Evolutionary conservation across 1,284 basidiomycete genomes (phyloP).

Genomic region (Apiotrichum porosum): DNA sequence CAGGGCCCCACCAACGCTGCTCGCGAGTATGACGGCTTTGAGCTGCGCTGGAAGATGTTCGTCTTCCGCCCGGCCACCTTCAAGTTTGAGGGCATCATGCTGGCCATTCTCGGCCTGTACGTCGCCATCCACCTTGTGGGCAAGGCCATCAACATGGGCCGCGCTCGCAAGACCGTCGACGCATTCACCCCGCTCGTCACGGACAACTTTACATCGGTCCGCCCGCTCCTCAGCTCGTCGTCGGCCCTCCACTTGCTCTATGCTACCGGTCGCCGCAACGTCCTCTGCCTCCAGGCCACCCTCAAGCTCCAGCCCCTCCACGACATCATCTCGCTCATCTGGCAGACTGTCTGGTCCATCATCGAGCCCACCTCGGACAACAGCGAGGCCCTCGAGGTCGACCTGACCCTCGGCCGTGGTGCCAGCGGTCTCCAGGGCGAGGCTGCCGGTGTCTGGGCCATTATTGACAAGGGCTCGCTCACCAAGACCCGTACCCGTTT

Average conservation of each 20-base stretch:
- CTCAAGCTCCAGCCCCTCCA: constrained; percentile 74
- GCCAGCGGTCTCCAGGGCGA: constrained; percentile 47
- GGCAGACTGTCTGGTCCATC: constrained; percentile 55
- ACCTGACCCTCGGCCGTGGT: constrained; percentile 65
- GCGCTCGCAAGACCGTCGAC: constrained; percentile 31
- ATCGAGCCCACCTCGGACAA: constrained; percentile 66
- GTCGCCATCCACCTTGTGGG: constrained; percentile 40
- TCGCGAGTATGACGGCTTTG: constrained; percentile 58
- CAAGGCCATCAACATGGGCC: constrained; percentile 28
- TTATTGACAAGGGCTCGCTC: constrained; percentile 74
- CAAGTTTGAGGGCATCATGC: constrained; percentile 59
- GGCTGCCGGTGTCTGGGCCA: constrained; percentile 70
- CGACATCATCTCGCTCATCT: constrained; percentile 60
- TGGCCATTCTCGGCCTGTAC: constrained; percentile 53
- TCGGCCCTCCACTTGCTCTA: constrained; percentile 62
- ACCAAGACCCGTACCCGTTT: constrained; percentile 65
- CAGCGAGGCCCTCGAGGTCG: constrained; percentile 56
- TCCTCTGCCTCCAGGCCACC: constrained; percentile 70
- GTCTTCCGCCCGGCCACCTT: constrained; percentile 78
- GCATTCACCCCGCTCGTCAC: constrained; percentile 21
- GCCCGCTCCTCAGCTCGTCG: constrained; percentile 31
- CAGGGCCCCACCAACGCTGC: constrained; percentile 29
- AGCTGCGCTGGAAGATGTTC: constrained; percentile 68
- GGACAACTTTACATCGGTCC: constrained; percentile 32
- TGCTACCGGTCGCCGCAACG: constrained; percentile 73